Base-by-base conservation (phyloP, 1,284 basidiomycete genomes). In the Sanghuangporus sanghuang region DNA sequence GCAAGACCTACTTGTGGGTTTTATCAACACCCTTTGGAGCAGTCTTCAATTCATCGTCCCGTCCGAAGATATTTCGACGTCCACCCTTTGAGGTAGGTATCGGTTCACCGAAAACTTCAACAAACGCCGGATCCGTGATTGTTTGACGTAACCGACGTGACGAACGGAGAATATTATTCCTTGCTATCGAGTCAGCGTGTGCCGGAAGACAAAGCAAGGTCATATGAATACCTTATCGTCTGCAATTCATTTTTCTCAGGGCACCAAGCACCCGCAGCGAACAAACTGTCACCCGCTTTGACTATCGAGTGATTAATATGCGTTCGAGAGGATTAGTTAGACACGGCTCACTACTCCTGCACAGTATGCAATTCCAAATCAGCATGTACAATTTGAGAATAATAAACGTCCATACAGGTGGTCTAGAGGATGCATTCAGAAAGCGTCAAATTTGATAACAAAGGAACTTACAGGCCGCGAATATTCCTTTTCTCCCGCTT, bases 1-100 rank as follows among this genome's bases (percentile, higher is more conserved):
- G 50, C 14, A 39, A 48, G 39, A 18, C 54, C 35, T 61, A 90
- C 89, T 79, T 78, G 71, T 96, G 93, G 21, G 79, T 81, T 74
- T 93, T 96, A 62, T 85, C 84, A n/a, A 95, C 75, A 0, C 94
- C 94, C 72, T 95, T 95, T 1, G 93, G 93, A 9, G 93, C 92
- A 2, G 85, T 85, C 75, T 95, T 96, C 57, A 95, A 77, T 71
- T 92, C 87, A 69, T 93, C 93, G 3, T 92, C 89, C 63, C 75
- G 73, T 0, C 93, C 93, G 73, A 93, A 95, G 2, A 96, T 84
- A 71, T 83, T 95, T 71, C 84, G 82, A 57, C 85, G 76, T 62
- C 78, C 72, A 39, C 90, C 89, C 54, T 87, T 81, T 4, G 83
- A 77, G 69, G 84, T 78, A 0, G 86, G 85, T 53, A 77, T 78